These are phyloP conservation scores for Gracilariopsis chorda DNA, from an alignment of 23 red algal species.

Conservation along the genomic window DNA sequence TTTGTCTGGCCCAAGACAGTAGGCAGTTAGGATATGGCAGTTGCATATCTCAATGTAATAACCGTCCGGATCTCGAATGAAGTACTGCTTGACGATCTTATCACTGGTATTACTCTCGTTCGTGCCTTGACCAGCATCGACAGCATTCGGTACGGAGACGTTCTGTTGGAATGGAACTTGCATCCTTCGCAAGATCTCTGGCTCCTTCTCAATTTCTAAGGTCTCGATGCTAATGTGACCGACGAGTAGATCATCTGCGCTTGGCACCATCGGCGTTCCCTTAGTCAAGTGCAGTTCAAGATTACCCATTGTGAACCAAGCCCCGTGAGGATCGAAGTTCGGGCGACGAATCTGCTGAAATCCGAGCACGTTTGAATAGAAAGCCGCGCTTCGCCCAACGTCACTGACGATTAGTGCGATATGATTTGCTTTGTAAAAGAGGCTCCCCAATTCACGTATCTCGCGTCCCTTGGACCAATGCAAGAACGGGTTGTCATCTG, in stretches of 20 bases:
- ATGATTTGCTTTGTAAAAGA: slow-evolving; percentile 40
- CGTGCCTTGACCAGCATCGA: neutral
- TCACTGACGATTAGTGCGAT: slow-evolving; percentile 34
- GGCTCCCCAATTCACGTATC: neutral
- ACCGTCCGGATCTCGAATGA: slow-evolving; percentile 41
- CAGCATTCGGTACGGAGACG: slow-evolving; percentile 17
- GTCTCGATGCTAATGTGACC: slow-evolving; percentile 53
- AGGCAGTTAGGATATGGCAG: slow-evolving; percentile 4
- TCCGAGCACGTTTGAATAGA: slow-evolving; percentile 32
- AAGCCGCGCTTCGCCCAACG: slow-evolving; percentile 7
- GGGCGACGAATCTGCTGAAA: slow-evolving; percentile 43
- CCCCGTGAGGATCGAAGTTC: slow-evolving; percentile 41
- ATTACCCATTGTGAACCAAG: slow-evolving; percentile 50
- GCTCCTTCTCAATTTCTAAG: slow-evolving; percentile 7
- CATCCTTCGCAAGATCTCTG: neutral
- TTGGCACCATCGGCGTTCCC: neutral
- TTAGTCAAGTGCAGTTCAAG: slow-evolving; percentile 51
- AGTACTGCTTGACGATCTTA: slow-evolving; percentile 31
- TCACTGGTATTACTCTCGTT: neutral
- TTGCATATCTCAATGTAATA: slow-evolving; percentile 60
- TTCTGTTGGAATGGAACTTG: slow-evolving; percentile 42
- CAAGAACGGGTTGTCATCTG: neutral
- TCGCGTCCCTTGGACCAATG: slow-evolving; percentile 9
- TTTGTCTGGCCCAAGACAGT: neutral
- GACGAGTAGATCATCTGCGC: slow-evolving; percentile 20